These are phyloP conservation scores for Tylopilus sp. DNA, from an alignment of 768 basidiomycete genomes.

Conservation along the genomic window DNA sequence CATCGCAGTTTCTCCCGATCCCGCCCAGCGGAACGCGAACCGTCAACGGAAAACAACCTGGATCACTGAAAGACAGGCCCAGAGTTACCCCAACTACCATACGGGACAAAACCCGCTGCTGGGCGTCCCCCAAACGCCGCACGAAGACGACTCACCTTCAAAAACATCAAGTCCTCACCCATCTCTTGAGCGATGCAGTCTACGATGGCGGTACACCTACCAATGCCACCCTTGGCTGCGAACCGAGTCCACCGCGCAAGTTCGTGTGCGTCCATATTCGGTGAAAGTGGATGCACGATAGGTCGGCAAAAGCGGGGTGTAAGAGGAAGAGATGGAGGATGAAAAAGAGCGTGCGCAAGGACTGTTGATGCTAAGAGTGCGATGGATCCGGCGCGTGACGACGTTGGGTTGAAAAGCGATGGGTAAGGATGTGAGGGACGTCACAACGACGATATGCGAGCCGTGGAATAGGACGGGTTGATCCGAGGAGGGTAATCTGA, in stretches of 20 bases:
- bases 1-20: background rate
- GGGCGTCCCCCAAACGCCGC: background rate
- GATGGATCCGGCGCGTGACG: no score
- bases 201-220: constrained; percentile 65
- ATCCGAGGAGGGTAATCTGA: no score
- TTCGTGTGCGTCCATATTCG: constrained; percentile 62
- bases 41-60: background rate
- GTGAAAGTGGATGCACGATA: background rate
- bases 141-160: constrained; percentile 50
- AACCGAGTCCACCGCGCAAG: constrained; percentile 82
- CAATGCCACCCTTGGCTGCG: constrained; percentile 82
- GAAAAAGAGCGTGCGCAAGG: background rate
- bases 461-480: no score
- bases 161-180: constrained; percentile 79
- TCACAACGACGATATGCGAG: no score
- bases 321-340: background rate
- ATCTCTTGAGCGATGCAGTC: constrained; percentile 74
- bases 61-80: background rate
- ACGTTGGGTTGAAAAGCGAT: no score
- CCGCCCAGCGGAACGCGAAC: background rate
- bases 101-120: no score
- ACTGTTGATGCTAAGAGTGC: no score
- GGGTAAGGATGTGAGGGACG: no score
- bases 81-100: background rate
- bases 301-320: background rate